Base-by-base conservation (phyloP, 345 rosid genomes). In the Atalantia buxifolia region DNA sequence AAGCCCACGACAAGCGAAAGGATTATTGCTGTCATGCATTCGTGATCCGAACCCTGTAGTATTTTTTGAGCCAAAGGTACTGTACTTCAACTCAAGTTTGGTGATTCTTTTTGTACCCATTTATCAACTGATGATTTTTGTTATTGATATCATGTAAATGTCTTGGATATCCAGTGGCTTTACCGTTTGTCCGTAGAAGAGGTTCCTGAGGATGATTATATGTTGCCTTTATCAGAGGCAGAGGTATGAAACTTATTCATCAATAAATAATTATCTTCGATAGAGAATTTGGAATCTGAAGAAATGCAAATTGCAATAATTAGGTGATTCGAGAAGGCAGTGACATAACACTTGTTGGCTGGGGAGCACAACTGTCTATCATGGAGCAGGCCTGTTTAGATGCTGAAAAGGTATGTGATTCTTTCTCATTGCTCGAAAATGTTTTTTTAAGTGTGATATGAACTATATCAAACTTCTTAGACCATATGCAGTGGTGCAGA, bases 61-160 rank as follows among this genome's bases (percentile, higher is more conserved):
- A 78, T 95, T 95, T 85, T 95, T 93, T 10, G 98, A 95, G 77
- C 98, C 98, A 48, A 93, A 95, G 93, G 98, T 93, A 79, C 61
- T 69, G 1, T 21, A 18, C 8, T 66, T 73, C 55, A 31, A 57
- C 35, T 45, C 27, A 13, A 25, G 24, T 76, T 66, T n/a, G 59
- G 48, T 24, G 45, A 36, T 68, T 27, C 38, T 61, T 78, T 59
- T 19, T 65, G 57, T 40, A 16, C n/a, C 79, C 71, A 56, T 71
- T 57, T 74, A 30, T 69, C 22, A 59, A n/a, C 31, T 66, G 59
- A 57, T 79, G 30, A 78, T 28, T 75, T 75, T 42, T 30, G 42
- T 55, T 14, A 62, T 61, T 76, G 63, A 78, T 40, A 40, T 74
- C 31, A 53, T 75, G 6, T 19, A 10, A 48, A 25, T 79, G 9